Evolutionary conservation across 2,329 filamentous ascomycete genomes (phyloP), one percentile per base, ranked within the genome.

Genomic region (Trematosphaeria pertusa): DNA sequence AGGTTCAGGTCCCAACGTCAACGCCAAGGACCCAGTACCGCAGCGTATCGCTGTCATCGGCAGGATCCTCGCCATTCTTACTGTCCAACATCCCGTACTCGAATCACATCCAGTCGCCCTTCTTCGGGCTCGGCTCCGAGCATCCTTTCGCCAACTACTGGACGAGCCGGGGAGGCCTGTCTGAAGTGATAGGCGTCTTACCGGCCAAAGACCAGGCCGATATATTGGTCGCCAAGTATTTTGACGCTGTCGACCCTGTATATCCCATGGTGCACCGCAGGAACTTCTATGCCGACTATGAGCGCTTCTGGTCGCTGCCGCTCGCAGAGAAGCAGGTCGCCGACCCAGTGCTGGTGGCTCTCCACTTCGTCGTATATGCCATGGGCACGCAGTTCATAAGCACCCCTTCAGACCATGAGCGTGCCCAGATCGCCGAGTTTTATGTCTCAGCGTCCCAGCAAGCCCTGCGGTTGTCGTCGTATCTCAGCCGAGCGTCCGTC

Each of bases 101-200:
- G 0, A 78, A 83, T 32, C 83, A 86, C 8, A 85, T 85, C 5
- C 85, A 86, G 1, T 89, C 86, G 44, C 90, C 89, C 55, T 87
- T 91, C 44, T 92, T 92, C 64, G 88, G 88, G n/a, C 85, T 91
- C 53, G 88, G 87, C 11, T 85, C 86, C 0, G 87, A 90, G 64
- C 87, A 91, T 64, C 88, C 87, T 0, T 91, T 91, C 65, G 85
- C 87, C 61, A 92, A 92, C 65, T 92, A 92, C 70, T 93, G 89
- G 89, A 92, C 88, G 2, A 89, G 86, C 61, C 82, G 86, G 50
- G 88, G 89, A 37, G 88, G 88, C 0, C 73, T 93, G 14, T 78
- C 83, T 7, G 89, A 93, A 70, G 87, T 91, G 5, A 84, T 91
- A 33, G 84, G 82, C 1, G 87, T 91, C 3, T 75, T 93, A 10